Evolutionary conservation across 495 filamentous ascomycete species (phyloP).

Genomic region (Penicillium parvum): DNA sequence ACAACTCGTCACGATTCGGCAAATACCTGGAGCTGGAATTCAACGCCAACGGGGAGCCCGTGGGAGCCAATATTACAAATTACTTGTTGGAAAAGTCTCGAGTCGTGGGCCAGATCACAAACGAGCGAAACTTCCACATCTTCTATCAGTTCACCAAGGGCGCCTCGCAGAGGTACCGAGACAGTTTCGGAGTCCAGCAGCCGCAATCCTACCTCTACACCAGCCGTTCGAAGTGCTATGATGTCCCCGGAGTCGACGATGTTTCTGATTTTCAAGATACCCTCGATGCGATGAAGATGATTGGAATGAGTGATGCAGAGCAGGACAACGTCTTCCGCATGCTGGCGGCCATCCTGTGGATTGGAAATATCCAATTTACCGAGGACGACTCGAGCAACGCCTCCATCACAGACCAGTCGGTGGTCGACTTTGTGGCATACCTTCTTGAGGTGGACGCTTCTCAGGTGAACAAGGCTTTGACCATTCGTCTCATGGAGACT

Average conservation of each 20-base stretch:
- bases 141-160: constrained; percentile 99
- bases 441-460: constrained; percentile 81
- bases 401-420: constrained; percentile 75
- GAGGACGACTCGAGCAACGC: constrained; percentile 92
- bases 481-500: constrained; percentile 84
- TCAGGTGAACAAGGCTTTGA: constrained; percentile 83
- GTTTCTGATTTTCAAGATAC: constrained; percentile 87
- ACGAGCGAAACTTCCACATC: constrained; percentile 98
- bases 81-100: constrained; percentile 94
- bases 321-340: constrained; percentile 98
- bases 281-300: constrained; percentile 87
- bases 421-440: constrained; percentile 91
- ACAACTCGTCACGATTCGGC: constrained; percentile 97
- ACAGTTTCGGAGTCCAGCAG: constrained; percentile 81
- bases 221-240: constrained; percentile 85
- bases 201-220: constrained; percentile 96
- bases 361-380: constrained; percentile 84
- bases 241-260: constrained; percentile 93
- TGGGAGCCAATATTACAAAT: constrained; percentile 97
- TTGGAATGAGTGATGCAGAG: constrained; percentile 82
- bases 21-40: constrained; percentile 99
- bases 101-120: constrained; percentile 91
- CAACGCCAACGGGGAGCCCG: constrained; percentile 86
- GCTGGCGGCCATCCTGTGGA: constrained; percentile 89
- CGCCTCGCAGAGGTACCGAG: constrained; percentile 78